phyloP scores from a whole-genome alignment of 495 filamentous ascomycete genomes.

The Penicillium canescens region DNA sequence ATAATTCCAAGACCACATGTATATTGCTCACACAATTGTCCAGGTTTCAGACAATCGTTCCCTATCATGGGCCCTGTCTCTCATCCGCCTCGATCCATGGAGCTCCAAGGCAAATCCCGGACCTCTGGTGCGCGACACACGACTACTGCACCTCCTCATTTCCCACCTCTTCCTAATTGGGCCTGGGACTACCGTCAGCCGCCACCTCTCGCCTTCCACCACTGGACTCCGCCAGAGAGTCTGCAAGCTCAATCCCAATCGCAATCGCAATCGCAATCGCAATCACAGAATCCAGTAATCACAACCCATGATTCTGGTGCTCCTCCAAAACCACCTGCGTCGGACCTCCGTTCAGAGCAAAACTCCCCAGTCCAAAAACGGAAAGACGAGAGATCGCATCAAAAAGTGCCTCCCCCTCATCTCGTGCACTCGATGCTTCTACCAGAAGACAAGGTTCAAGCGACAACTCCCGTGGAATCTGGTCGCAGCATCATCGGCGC shows the following conservation, averaged over 20 bases:
- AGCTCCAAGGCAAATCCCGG: no score
- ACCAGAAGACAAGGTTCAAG: no score
- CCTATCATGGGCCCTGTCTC: not conserved
- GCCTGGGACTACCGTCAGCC: not conserved
- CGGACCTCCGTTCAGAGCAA: conserved; percentile 36
- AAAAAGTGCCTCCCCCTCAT: conserved; percentile 35
- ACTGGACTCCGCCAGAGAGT: conserved; percentile 79
- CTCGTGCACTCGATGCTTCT: conserved; percentile 12
- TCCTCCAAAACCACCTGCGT: conserved; percentile 1
- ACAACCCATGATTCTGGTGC: conserved; percentile 17
- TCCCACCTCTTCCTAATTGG: not conserved
- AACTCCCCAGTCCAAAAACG: conserved; percentile 43
- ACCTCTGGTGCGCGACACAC: no score
- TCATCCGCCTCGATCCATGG: not conserved
- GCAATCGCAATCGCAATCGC: conserved; percentile 24
- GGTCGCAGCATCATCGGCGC: not conserved
- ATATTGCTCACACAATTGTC: not conserved
- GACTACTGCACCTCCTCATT: not conserved
- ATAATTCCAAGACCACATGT: not conserved
- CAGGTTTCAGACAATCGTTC: not conserved
- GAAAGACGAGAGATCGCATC: conserved; percentile 40
- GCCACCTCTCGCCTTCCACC: conserved; percentile 46
- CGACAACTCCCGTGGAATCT: not conserved
- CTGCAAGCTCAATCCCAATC: conserved; percentile 11
- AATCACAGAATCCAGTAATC: conserved; percentile 26